Conservation (phyloP, 2,329 filamentous ascomycete genomes). For the Cladophialophora yegresii region DNA sequence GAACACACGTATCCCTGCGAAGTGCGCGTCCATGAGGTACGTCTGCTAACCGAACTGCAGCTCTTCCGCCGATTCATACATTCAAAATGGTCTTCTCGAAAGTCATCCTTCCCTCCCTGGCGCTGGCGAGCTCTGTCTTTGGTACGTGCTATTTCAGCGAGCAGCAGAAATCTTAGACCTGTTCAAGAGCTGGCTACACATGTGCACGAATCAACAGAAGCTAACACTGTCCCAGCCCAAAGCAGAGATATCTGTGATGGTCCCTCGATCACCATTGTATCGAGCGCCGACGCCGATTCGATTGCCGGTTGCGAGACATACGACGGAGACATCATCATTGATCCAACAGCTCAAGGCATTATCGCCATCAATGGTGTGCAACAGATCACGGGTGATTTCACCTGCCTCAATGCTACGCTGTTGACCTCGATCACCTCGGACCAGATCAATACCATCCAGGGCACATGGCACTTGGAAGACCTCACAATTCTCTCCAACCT, state of each 20-base stretch:
- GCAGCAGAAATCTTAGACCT: not conserved
- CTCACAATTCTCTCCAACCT: slow-evolving; percentile 70
- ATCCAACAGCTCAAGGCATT: slow-evolving; percentile 55
- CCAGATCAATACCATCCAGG: slow-evolving; percentile 65
- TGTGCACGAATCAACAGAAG: not conserved
- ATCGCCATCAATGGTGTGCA: slow-evolving; percentile 64
- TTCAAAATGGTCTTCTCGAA: slow-evolving; percentile 56
- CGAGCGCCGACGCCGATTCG: slow-evolving; percentile 64
- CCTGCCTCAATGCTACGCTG: slow-evolving; percentile 56
- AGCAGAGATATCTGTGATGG: slow-evolving; percentile 28
- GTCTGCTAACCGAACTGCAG: slow-evolving; percentile 28
- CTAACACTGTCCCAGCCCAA: slow-evolving; percentile 32
- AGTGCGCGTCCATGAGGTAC: slow-evolving; percentile 19
- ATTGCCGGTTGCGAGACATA: slow-evolving; percentile 68
- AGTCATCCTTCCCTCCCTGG: slow-evolving; percentile 59
- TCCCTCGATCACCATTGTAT: slow-evolving; percentile 51
- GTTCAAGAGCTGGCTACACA: slow-evolving; percentile 15
- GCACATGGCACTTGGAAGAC: slow-evolving; percentile 68
- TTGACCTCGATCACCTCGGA: slow-evolving; percentile 65
- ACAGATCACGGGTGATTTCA: slow-evolving; percentile 60
- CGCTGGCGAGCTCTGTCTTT: slow-evolving; percentile 54
- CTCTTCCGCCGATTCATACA: slow-evolving; percentile 28
- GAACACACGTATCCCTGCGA: slow-evolving; percentile 6
- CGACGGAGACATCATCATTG: slow-evolving; percentile 68
- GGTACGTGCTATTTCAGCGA: slow-evolving; percentile 44